phyloP scores from a whole-genome alignment of 2,329 filamentous ascomycete genomes.

The Fusarium brevicatenulatum region DNA sequence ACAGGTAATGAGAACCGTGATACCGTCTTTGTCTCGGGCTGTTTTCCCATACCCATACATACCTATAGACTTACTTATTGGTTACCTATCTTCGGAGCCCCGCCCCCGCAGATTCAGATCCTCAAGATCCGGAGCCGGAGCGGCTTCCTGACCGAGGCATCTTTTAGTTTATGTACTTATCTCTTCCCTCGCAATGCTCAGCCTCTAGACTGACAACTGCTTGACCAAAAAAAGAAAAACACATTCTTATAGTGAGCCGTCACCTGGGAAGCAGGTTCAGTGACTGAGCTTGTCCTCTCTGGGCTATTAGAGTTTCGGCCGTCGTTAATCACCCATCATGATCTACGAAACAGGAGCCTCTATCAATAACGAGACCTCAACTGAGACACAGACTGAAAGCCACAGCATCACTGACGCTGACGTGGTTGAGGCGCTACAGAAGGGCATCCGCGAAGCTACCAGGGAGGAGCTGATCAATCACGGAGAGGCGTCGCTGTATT shows the following conservation, averaged over 20 bases:
- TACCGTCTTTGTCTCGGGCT: neutral
- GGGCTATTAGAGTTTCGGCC: slow-evolving; percentile 17
- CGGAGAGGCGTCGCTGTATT: slow-evolving; percentile 61
- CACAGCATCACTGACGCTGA: slow-evolving; percentile 43
- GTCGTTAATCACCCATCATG: slow-evolving; percentile 27
- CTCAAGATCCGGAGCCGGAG: slow-evolving; percentile 32
- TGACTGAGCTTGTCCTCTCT: slow-evolving; percentile 9
- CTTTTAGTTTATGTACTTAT: neutral
- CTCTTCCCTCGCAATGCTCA: slow-evolving; percentile 9
- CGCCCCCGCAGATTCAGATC: slow-evolving; percentile 38
- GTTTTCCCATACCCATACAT: neutral
- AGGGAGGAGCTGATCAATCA: slow-evolving; percentile 36
- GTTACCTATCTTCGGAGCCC: slow-evolving; percentile 14
- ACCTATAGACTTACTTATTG: neutral
- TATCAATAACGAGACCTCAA: slow-evolving; percentile 21
- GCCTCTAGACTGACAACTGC: neutral
- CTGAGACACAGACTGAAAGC: slow-evolving; percentile 7
- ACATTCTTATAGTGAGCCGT: neutral
- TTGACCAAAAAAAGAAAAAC: neutral
- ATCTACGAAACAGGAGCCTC: slow-evolving; percentile 26
- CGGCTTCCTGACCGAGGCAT: slow-evolving; percentile 29
- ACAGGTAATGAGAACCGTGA: neutral
- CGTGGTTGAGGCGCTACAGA: slow-evolving; percentile 42
- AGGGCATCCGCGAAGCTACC: slow-evolving; percentile 36
- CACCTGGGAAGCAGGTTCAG: slow-evolving; percentile 8